Evolutionary conservation across 2,329 filamentous ascomycete species (phyloP), one percentile per base, ranked within the genome.

Genomic region (Xylogone sp.): DNA sequence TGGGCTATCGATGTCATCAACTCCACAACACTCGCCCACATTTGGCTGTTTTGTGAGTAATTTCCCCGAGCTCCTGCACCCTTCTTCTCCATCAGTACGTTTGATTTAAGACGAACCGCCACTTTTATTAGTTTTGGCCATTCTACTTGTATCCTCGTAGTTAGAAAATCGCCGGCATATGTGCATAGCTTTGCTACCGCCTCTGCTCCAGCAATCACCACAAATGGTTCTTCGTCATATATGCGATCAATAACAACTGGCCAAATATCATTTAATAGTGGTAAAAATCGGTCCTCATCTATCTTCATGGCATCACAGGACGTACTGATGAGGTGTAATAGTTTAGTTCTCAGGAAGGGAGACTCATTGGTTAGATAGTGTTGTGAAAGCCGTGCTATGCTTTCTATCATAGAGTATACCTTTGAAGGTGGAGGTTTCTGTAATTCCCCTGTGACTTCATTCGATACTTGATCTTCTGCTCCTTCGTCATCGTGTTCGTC

Each of bases 231-330:
- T 3, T 71, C 57, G 56, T 90, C 88, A 57, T 83, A 80, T 5
- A 90, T 73, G 21, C 84, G 77, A n/a, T 77, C 75, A 1, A 86
- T 72, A 4, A 96, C 73, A 6, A 95, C 86, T 0, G 92, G 91
- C 93, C 93, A 99, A 7, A 97, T 75, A 2, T 87, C 86, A 68
- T 97, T 94, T 59, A 97, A 84, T 0, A 97, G 77, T 0, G 94
- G 94, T 1, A 99, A 72, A 65, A 96, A 97, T 0, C 84, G 82
- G 55, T 92, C 84, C 65, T 96, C 88, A 58, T 97, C 84, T 3
- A 75, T 76, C 0, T 87, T 81, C 2, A 99, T 79, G 1, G 88
- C 78, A 1, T 86, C 81, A 3, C 87, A 80, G 2, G 90, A 86
- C 1, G 84, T 90, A 21, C 79, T 74, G 12, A 97, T 79, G 5